Evolutionary conservation across 2,329 filamentous ascomycete species (phyloP), one percentile per base, ranked within the genome.

Genomic region (Aspergillus calidoustus): DNA sequence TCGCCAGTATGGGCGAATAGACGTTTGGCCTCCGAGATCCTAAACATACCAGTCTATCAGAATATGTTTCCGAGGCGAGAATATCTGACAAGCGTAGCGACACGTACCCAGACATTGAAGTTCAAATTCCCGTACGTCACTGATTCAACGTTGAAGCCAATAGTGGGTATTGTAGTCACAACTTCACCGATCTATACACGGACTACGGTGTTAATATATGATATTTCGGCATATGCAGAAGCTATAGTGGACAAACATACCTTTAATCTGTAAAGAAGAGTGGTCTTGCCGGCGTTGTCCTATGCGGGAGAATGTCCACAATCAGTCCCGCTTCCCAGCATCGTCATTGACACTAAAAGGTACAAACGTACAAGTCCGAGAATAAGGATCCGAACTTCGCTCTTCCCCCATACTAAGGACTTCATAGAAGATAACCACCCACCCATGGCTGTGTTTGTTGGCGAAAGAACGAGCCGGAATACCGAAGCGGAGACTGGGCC

Each of bases 231-330:
- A 8, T 31, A 44, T 25, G 13, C 17, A 7, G 13, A 34, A 2
- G 25, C 8, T 5, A 4, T 6, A 30, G n/a, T n/a, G 22, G 47
- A n/a, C 7, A 31, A 28, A 41, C 54, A 58, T 78, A 96, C 92
- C 90, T 97, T 97, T 70, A 99, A 83, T 80, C 94, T 91, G 83
- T 99, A 99, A 61, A 99, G 84, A 63, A 99, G 84, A 34, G 95
- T 99, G 48, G 95, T 99, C 83, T 99, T 99, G 78, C 95, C 95
- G 52, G 95, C 95, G 79, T 98, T 98, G 80, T 99, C 95, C 92
- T 98, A 76, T 43, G 56, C 28, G 50, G 47, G 47, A 48, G 52
- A 56, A 47, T 53, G 55, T 59, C 55, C 34, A 41, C 34, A 41
- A 41, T 68, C 48, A 70, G 66, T 64, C 61, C 60, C 61, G 52